Percentiles rank a stretch among this genome's conserved stretches.
Evolutionary conservation across 192 early-diverging fungal genomes (phyloP).

Genomic region (Fimicolochytrium jonesii): DNA sequence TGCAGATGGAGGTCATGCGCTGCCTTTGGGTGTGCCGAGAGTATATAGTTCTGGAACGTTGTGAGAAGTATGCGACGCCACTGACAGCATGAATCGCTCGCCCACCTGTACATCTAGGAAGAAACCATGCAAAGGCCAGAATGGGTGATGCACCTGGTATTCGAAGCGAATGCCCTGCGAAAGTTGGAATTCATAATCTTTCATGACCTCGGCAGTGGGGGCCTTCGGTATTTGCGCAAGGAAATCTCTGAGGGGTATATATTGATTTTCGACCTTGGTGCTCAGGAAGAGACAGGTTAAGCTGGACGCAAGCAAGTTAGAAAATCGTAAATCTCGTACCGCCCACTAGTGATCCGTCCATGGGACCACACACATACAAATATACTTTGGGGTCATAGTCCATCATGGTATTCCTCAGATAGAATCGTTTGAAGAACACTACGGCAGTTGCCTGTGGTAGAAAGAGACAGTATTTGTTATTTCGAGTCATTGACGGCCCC

Average conservation of each 20-base stretch:
- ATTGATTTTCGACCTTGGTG: conserved; percentile 39
- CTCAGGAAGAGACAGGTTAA: conserved; percentile 44
- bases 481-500: too few species aligned
- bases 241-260: conserved; percentile 35
- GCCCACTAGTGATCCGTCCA: too few species aligned
- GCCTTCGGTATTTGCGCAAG: conserved; percentile 34
- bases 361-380: conserved; percentile 31
- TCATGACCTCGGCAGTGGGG: conserved; percentile 28
- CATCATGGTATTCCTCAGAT: conserved; percentile 41
- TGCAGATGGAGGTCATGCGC: conserved; percentile 17
- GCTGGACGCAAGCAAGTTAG: too few species aligned
- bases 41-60: conserved; percentile 13
- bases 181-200: conserved; percentile 38
- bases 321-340: too few species aligned
- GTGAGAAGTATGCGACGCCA: not conserved
- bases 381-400: conserved; percentile 47
- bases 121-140: conserved; percentile 46
- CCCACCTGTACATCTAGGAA: conserved; percentile 47
- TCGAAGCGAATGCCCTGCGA: conserved; percentile 39
- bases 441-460: conserved; percentile 40
- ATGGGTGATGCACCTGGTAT: conserved; percentile 39
- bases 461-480: too few species aligned
- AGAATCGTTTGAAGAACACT: conserved; percentile 48
- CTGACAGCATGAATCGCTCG: not conserved
- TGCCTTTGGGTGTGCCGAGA: conserved; percentile 5